A percentile compares a stretch with the other conserved stretches of the same genome.
phyloP scores from a whole-genome alignment of 1,139 yeast genomes.

The Geotrichum restrictum region DNA sequence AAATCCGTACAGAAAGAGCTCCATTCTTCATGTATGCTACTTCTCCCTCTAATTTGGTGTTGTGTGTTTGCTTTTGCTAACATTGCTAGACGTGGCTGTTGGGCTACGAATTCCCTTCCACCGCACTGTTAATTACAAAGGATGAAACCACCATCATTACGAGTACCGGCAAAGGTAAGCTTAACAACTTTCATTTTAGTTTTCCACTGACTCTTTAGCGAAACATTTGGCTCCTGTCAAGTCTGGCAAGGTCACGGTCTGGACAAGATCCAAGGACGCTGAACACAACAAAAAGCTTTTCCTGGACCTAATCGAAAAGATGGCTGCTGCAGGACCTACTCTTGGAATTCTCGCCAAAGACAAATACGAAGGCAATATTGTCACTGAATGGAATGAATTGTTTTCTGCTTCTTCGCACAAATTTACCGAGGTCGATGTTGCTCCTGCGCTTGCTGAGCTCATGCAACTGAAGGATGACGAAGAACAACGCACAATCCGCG shows the following conservation, averaged over 20 bases:
- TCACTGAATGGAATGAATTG: slow-evolving; percentile 59
- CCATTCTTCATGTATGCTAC: slow-evolving; percentile 58
- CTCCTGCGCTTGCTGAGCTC: slow-evolving; percentile 51
- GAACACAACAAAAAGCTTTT: slow-evolving; percentile 70
- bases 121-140: slow-evolving; percentile 64
- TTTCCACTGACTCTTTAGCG: slow-evolving; percentile 41
- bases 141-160: slow-evolving; percentile 67
- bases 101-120: slow-evolving; percentile 93
- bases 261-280: slow-evolving; percentile 78
- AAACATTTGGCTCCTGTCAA: slow-evolving; percentile 63
- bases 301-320: slow-evolving; percentile 51
- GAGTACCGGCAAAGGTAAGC: slow-evolving; percentile 60
- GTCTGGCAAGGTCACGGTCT: slow-evolving; percentile 53
- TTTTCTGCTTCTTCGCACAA: slow-evolving; percentile 37
- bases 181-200: no score
- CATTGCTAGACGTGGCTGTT: slow-evolving; percentile 63
- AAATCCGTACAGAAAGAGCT: slow-evolving; percentile 85
- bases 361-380: slow-evolving; percentile 73
- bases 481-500: slow-evolving; percentile 61
- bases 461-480: slow-evolving; percentile 78
- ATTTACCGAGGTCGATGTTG: slow-evolving; percentile 49
- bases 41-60: background rate
- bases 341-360: slow-evolving; percentile 71
- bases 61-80: background rate
- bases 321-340: slow-evolving; percentile 46